Percentiles rank a stretch among this genome's conserved stretches.
phyloP scores from a whole-genome alignment of 164 flowering plant species.

The Santalum album region DNA sequence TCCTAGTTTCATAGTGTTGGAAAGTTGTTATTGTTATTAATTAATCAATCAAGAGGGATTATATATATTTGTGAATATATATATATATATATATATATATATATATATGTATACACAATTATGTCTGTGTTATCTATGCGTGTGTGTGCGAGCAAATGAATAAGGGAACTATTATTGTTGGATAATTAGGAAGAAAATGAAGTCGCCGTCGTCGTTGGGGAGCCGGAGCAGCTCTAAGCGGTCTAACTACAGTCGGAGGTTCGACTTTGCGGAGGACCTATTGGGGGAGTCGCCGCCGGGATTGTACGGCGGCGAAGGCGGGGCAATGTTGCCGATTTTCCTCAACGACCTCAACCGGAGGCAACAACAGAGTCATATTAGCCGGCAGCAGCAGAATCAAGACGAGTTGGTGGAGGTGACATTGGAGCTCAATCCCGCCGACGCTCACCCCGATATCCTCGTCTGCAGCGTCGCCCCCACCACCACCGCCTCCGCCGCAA shows the following conservation, averaged over 20 bases:
- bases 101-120: no score
- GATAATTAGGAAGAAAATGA: slow-evolving; percentile 2
- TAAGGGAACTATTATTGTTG: neutral
- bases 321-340: slow-evolving; percentile 82
- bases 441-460: slow-evolving; percentile 33
- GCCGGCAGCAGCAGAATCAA: slow-evolving; percentile 8
- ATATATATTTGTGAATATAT: no score
- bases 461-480: slow-evolving; percentile 53
- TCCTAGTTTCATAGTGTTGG: no score
- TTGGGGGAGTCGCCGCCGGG: no score
- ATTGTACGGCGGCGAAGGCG: slow-evolving; percentile 58
- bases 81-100: no score
- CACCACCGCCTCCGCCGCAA: slow-evolving; percentile 2
- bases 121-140: no score
- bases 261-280: slow-evolving; percentile 21
- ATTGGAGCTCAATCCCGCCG: slow-evolving; percentile 53
- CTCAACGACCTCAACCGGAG: slow-evolving; percentile 47
- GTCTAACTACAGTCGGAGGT: slow-evolving; percentile 26
- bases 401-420: slow-evolving; percentile 72
- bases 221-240: slow-evolving; percentile 22
- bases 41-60: no score
- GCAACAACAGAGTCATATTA: neutral
- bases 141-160: no score
- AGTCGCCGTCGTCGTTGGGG: slow-evolving; percentile 20
- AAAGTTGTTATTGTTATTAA: no score